Base-by-base conservation (phyloP, 768 basidiomycete species). In the Arthromyces matolae region DNA sequence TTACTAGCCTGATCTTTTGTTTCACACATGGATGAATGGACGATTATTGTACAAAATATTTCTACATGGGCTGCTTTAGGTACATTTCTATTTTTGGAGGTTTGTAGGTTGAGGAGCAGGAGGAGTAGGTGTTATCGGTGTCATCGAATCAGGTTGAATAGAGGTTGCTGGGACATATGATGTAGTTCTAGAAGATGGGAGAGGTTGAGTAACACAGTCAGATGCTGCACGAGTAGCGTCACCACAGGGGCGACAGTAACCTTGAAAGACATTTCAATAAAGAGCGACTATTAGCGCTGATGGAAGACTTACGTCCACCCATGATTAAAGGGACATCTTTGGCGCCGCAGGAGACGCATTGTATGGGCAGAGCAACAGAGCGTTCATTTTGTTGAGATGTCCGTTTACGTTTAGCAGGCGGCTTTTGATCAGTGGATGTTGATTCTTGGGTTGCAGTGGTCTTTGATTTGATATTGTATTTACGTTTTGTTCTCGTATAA, bases 271-370 rank as follows among this genome's bases (percentile, higher is more conserved):
- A 39, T 22, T 24, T 45, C 19, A 20, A 39, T n/a, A 14, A 18
- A 23, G 28, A 8, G 5, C 28, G 27, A 31, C 12, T 33, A 4
- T 31, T 16, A 36, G 12, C 20, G 9, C 5, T 8, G 28, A 36
- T 37, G 7, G 6, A 41, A 41, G 20, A 75, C 86, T 74, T 54
- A 88, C 87, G 75, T 33, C 86, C 87, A 48, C 85, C 85, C 60
- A 83, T 71, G 43, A 88, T 78, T n/a, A 89, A 70, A 6, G 87
- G 87, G 12, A 89, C 86, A 57, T 86, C 83, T 13, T 75, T 78
- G 60, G 79, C 75, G 35, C 77, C 76, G 61, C 86, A 89, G 5
- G 77, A 65, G 31, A 74, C 65, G 52, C 86, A 89, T 25, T 71
- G 67, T 8, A 78, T 71, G 12, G 71, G 61, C 13, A 50, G 9